Evolutionary conservation across 805 yeast species (phyloP).

Genomic region (Kregervanrija fluxuum): DNA sequence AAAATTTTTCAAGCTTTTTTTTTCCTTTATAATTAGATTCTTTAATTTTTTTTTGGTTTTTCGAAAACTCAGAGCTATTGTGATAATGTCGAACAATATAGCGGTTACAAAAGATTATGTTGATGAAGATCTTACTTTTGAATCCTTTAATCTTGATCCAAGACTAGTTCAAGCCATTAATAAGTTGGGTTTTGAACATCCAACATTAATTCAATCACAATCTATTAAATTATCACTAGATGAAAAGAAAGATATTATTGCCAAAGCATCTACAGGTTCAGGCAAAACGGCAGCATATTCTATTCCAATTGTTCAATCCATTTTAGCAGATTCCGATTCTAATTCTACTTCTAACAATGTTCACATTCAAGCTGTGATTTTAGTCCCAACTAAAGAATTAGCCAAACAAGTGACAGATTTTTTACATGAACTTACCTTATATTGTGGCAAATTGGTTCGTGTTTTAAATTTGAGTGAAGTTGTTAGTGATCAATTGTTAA

Average conservation of each 20-base stretch:
- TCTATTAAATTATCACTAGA: conserved; percentile 90
- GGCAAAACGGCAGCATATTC: conserved; percentile 92
- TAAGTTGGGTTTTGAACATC: conserved; percentile 71
- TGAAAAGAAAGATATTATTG: conserved; percentile 86
- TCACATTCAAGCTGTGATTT: conserved; percentile 50
- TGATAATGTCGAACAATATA: conserved; percentile 16
- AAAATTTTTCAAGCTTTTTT: too few relatives aligned
- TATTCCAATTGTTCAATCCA: conserved; percentile 77
- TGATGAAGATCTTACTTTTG: conserved; percentile 66
- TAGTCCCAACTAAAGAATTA: conserved; percentile 92
- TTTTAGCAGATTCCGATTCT: conserved; percentile 38
- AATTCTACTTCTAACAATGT: conserved; percentile 14
- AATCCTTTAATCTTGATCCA: conserved; percentile 72
- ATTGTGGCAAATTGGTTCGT: conserved; percentile 60
- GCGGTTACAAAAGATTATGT: conserved; percentile 65
- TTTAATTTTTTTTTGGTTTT: neutral
- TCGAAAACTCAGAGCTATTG: neutral
- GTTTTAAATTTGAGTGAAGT: conserved; percentile 57
- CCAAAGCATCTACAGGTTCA: conserved; percentile 91
- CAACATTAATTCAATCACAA: conserved; percentile 84
- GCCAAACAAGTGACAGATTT: conserved; percentile 78
- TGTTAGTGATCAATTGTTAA: conserved; percentile 62
- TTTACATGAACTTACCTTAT: conserved; percentile 58
- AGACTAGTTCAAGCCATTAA: conserved; percentile 79
- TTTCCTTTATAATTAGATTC: too few relatives aligned